phyloP scores from a whole-genome alignment of 306 rosid species.

The Delonix regia region DNA sequence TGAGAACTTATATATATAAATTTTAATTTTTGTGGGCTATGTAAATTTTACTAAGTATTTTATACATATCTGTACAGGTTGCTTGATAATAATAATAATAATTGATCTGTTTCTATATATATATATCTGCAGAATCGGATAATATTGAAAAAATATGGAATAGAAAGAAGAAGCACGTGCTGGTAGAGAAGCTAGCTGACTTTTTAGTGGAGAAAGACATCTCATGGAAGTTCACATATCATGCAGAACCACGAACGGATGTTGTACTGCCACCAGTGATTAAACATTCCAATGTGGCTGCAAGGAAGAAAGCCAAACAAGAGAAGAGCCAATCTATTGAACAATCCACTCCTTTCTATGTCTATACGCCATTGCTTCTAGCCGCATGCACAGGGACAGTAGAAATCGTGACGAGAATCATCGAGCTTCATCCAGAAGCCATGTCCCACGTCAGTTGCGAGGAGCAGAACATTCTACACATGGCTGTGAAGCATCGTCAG shows the following conservation, averaged over 20 bases:
- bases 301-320: not conserved
- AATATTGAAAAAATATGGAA: not conserved
- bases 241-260: not conserved
- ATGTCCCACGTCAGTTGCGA: not conserved
- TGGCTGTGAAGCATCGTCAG: conserved; percentile 24
- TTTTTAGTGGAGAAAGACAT: not conserved
- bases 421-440: conserved; percentile 8
- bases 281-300: not conserved
- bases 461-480: conserved; percentile 35
- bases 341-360: too few relatives aligned
- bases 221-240: not conserved
- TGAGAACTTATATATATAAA: too few relatives aligned
- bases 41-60: too few relatives aligned
- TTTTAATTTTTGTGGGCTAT: too few relatives aligned
- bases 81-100: too few relatives aligned
- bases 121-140: not conserved
- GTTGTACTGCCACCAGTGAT: not conserved
- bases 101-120: too few relatives aligned
- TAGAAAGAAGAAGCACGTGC: not conserved
- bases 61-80: too few relatives aligned
- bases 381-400: conserved; percentile 21
- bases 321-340: not conserved
- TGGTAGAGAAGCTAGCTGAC: not conserved
- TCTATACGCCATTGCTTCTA: conserved; percentile 1
- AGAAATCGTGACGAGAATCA: not conserved